Percentiles rank a stretch among this genome's conserved stretches.
phyloP scores from a whole-genome alignment of 169 alveolate genomes.

The Babesia bigemina region DNA sequence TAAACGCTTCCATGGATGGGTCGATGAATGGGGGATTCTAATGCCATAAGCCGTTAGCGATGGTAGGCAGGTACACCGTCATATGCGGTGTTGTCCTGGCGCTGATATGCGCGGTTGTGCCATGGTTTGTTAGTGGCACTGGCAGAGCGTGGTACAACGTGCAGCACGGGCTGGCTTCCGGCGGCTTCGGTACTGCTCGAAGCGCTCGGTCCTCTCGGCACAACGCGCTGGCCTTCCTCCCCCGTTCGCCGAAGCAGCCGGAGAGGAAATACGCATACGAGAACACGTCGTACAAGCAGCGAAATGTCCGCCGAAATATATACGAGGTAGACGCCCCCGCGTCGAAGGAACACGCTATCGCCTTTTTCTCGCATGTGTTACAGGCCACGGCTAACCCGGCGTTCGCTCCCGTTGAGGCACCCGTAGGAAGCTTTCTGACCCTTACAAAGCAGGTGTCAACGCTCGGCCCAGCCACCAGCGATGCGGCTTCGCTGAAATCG shows the following conservation, averaged over 20 bases:
- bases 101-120: too few relatives aligned
- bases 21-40: too few relatives aligned
- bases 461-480: constrained; percentile 79
- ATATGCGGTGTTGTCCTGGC: too few relatives aligned
- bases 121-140: neutral
- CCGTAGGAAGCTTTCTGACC: constrained; percentile 53
- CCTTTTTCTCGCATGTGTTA: constrained; percentile 45
- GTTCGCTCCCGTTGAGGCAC: constrained; percentile 52
- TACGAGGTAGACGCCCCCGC: constrained; percentile 61
- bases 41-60: too few relatives aligned
- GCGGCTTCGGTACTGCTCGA: constrained; percentile 2
- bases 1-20: too few relatives aligned
- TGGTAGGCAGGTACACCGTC: too few relatives aligned
- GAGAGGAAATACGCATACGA: constrained; percentile 56
- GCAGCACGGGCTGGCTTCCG: constrained; percentile 4
- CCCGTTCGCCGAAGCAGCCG: constrained; percentile 61
- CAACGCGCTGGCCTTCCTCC: constrained; percentile 25
- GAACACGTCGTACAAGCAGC: constrained; percentile 49
- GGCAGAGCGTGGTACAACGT: constrained; percentile 7
- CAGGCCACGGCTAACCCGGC: constrained; percentile 41
- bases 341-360: constrained; percentile 50
- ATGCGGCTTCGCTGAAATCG: constrained; percentile 63
- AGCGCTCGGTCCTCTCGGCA: neutral
- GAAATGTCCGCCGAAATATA: constrained; percentile 57
- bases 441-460: constrained; percentile 80